Percentiles rank a stretch among this genome's conserved stretches.
phyloP scores from a whole-genome alignment of 2,329 filamentous ascomycete species.

The Aureobasidium zeae region DNA sequence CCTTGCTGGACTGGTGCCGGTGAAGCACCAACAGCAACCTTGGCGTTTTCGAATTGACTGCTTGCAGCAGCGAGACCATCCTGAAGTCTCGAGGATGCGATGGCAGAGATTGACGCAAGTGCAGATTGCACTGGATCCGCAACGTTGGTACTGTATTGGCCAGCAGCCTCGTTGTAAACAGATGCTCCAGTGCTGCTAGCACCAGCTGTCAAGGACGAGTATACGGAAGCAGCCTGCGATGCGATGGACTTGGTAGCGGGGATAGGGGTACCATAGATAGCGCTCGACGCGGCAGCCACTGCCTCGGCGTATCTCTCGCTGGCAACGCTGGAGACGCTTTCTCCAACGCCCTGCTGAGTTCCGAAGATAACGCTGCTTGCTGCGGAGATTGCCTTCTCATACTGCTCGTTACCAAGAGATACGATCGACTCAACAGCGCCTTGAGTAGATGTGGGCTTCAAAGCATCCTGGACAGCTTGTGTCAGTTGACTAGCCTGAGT shows the following conservation, averaged over 20 bases:
- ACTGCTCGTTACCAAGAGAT: constrained; percentile 48
- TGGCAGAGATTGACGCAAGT: constrained; percentile 51
- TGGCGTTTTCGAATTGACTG: constrained; percentile 60
- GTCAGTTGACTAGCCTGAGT: constrained; percentile 47
- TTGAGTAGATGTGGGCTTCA: constrained; percentile 37
- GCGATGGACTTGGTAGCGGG: constrained; percentile 36
- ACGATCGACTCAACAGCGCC: constrained; percentile 42
- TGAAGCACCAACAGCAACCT: constrained; percentile 54
- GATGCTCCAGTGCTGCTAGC: constrained; percentile 26
- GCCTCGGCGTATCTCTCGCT: constrained; percentile 48
- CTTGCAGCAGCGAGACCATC: constrained; percentile 64
- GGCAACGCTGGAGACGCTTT: constrained; percentile 42
- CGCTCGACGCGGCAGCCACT: constrained; percentile 49
- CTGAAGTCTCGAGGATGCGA: constrained; percentile 60
- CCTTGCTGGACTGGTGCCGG: constrained; percentile 48
- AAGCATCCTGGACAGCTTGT: constrained; percentile 47
- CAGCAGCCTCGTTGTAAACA: constrained; percentile 57
- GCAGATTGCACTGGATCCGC: constrained; percentile 42
- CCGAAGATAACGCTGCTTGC: constrained; percentile 50
- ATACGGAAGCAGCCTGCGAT: constrained; percentile 25
- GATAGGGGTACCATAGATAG: constrained; percentile 45
- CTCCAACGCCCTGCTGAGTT: constrained; percentile 32
- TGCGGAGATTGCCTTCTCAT: constrained; percentile 47
- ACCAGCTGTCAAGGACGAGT: constrained; percentile 22
- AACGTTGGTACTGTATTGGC: constrained; percentile 57